These are phyloP conservation scores for Hymenoscyphus fraxineus DNA, from an alignment of 2,329 filamentous ascomycete species.

Conservation along the genomic window DNA sequence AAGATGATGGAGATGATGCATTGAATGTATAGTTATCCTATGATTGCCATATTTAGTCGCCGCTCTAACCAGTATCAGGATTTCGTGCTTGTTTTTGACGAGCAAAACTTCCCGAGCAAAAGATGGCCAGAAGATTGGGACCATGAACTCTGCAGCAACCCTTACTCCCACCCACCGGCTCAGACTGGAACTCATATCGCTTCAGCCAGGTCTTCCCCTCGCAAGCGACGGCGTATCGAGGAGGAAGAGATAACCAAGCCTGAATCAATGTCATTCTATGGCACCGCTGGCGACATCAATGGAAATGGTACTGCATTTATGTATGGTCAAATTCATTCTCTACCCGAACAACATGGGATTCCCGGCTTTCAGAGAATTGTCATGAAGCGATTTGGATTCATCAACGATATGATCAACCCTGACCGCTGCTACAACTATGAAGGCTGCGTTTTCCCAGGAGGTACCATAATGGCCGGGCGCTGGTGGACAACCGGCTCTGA, in stretches of 20 bases:
- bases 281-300: slow-evolving; percentile 37
- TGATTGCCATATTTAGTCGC: not conserved
- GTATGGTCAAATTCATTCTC: slow-evolving; percentile 46
- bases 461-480: slow-evolving; percentile 44
- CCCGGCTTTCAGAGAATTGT: slow-evolving; percentile 52
- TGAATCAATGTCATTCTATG: slow-evolving; percentile 30
- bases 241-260: slow-evolving; percentile 8
- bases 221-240: slow-evolving; percentile 5
- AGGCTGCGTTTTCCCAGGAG: slow-evolving; percentile 44
- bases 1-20: slow-evolving; percentile 18
- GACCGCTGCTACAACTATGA: slow-evolving; percentile 44
- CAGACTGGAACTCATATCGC: not conserved
- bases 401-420: slow-evolving; percentile 20
- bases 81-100: slow-evolving; percentile 29
- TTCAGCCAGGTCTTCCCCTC: slow-evolving; percentile 9
- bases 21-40: slow-evolving; percentile 22
- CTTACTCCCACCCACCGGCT: slow-evolving; percentile 13
- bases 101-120: slow-evolving; percentile 14
- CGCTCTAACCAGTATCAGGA: slow-evolving; percentile 23
- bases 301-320: slow-evolving; percentile 26
- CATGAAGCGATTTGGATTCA: slow-evolving; percentile 46
- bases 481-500: slow-evolving; percentile 42
- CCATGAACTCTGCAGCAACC: slow-evolving; percentile 22
- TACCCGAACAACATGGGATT: slow-evolving; percentile 46
- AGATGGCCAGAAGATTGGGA: slow-evolving; percentile 29